Evolutionary conservation across 805 yeast genomes (phyloP), one percentile per base, ranked within the genome.

Genomic region (Blastobotrys americana): DNA sequence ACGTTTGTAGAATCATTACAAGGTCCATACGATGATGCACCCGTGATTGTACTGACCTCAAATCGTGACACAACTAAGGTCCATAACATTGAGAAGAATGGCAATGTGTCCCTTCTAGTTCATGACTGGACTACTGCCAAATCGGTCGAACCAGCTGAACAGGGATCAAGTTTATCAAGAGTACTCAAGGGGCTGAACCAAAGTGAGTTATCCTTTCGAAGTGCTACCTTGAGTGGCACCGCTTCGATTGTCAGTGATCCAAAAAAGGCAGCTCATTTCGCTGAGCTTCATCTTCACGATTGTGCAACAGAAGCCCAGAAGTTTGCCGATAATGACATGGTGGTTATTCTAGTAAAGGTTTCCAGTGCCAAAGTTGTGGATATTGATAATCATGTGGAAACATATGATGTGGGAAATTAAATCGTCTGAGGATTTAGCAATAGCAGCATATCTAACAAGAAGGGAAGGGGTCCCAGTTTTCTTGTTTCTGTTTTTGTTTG

Each of bases 101-200:
- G 90, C 5, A 72, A 76, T 35, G 96, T 90, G 4, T 82, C 96
- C 0, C 60, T 90, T 37, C 69, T 90, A 48, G 78, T 90, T 36
- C 97, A 90, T 60, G 97, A 90, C 56, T 89, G 96, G 96, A 75
- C 83, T 13, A 74, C 86, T 1, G 77, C 83, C 3, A 72, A 73
- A 55, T 20, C 59, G 60, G n/a, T 66, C 60, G 35, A 58, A 64
- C n/a, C n/a, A n/a, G 31, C 10, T 25, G 31, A 25, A 13, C 31
- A 25, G 31, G n/a, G n/a, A n/a, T n/a, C n/a, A n/a, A 70, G 72
- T 21, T 60, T 83, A 37, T 60, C 78, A 43, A 80, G 80, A 59
- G 63, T 86, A 39, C 71, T 90, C 49, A 80, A 84, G 50, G 79
- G 77, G 49, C 66, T 90, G 60, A 90, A 90, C 62, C 90, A 83